phyloP scores from a whole-genome alignment of 1,139 yeast genomes.

The Wickerhamomyces sp. region DNA sequence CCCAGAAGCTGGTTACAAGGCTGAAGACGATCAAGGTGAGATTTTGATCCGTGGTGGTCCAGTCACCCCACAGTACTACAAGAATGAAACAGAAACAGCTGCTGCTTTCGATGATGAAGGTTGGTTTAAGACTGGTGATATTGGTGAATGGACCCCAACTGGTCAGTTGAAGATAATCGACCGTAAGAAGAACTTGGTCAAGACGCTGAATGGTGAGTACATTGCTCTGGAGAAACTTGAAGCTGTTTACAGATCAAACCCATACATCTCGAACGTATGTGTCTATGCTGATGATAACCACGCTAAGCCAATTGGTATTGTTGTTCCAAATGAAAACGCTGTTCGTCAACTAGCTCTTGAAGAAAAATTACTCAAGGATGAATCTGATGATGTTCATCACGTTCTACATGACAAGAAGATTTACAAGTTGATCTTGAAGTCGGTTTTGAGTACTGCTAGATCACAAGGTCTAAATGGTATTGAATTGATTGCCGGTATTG shows the following conservation, averaged over 20 bases:
- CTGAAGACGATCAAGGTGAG: slow-evolving; percentile 93
- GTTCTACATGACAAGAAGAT: slow-evolving; percentile 57
- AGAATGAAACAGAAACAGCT: slow-evolving; percentile 76
- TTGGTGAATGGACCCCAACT: slow-evolving; percentile 83
- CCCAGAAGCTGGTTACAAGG: slow-evolving; percentile 85
- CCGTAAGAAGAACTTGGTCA: slow-evolving; percentile 93
- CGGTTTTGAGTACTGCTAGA: slow-evolving; percentile 70
- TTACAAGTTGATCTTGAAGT: slow-evolving; percentile 46
- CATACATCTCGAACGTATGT: slow-evolving; percentile 74
- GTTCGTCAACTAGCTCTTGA: slow-evolving; percentile 57
- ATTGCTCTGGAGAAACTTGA: slow-evolving; percentile 95
- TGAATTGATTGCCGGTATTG: slow-evolving; percentile 77
- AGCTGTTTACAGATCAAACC: slow-evolving; percentile 77
- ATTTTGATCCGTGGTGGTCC: slow-evolving; percentile 72
- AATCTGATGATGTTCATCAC: slow-evolving; percentile 47
- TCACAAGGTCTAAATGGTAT: slow-evolving; percentile 79
- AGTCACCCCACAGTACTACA: slow-evolving; percentile 72
- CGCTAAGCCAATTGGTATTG: slow-evolving; percentile 81
- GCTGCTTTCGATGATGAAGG: slow-evolving; percentile 77
- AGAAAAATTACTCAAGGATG: slow-evolving; percentile 42
- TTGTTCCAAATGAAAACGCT: slow-evolving; percentile 72
- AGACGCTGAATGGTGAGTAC: slow-evolving; percentile 95
- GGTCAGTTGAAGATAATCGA: slow-evolving; percentile 86
- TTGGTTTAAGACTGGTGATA: slow-evolving; percentile 97
- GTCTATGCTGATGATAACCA: slow-evolving; percentile 71